Conservation (phyloP, 2,329 filamentous ascomycete genomes). For the Ophiostoma triangulosporum region DNA sequence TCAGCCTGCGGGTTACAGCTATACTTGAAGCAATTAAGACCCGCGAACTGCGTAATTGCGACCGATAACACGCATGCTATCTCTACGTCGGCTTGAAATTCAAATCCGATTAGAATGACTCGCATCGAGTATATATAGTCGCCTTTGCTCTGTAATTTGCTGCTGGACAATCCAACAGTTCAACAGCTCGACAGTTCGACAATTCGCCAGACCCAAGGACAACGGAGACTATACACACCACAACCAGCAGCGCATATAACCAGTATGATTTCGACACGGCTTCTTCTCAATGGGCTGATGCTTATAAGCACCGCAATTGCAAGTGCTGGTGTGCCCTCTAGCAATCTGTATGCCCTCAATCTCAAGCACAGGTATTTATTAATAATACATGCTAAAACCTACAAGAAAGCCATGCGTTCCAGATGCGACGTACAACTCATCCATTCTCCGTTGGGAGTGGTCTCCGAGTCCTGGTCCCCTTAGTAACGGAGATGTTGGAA, state of each 20-base stretch:
- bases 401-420: not conserved
- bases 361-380: not conserved
- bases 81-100: not conserved
- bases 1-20: not conserved
- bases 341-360: not conserved
- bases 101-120: not conserved
- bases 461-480: not conserved
- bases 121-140: too few relatives aligned
- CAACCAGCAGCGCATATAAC: not conserved
- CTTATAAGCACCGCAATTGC: not conserved
- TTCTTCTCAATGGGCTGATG: not conserved
- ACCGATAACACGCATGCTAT: not conserved
- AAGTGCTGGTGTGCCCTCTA: not conserved
- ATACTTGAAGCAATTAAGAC: not conserved
- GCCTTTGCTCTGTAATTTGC: too few relatives aligned
- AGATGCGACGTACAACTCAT: not conserved
- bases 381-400: not conserved
- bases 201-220: too few relatives aligned
- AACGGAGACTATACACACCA: too few relatives aligned
- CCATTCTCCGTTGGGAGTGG: constrained; percentile 1
- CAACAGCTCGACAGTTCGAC: too few relatives aligned
- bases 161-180: too few relatives aligned
- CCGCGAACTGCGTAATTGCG: not conserved
- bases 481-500: not conserved
- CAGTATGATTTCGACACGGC: not conserved